A percentile compares a stretch with the other conserved stretches of the same genome.
Evolutionary conservation across 331 rosid species (phyloP).

Genomic region (Rhamnella rubrinervis): DNA sequence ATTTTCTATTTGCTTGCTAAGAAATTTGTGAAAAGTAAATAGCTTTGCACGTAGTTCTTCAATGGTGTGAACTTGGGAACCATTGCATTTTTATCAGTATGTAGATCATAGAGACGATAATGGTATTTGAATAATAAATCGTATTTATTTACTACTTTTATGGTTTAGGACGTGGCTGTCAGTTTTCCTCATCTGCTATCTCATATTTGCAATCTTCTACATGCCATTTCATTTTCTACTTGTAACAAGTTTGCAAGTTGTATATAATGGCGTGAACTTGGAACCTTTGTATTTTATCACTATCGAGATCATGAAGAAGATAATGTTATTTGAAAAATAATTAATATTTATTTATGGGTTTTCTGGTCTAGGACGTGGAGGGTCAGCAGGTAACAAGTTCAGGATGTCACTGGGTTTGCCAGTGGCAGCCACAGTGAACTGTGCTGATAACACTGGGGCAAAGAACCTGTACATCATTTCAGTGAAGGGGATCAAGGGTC

Average conservation of each 20-base stretch:
- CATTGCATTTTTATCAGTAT: too few relatives aligned
- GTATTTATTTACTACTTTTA: too few relatives aligned
- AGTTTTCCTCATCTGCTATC: not conserved
- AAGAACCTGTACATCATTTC: constrained; percentile 65
- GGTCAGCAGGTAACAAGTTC: constrained; percentile 65
- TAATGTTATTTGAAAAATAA: not conserved
- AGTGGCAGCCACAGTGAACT: constrained; percentile 66
- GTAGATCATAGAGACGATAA: too few relatives aligned
- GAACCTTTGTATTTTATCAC: too few relatives aligned
- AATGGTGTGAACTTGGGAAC: too few relatives aligned
- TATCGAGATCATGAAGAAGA: not conserved
- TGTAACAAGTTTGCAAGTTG: too few relatives aligned
- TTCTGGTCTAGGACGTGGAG: constrained; percentile 56
- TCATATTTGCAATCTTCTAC: not conserved
- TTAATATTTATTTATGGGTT: not conserved
- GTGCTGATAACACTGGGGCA: constrained; percentile 63
- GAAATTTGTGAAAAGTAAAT: too few relatives aligned
- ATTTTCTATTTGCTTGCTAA: not conserved
- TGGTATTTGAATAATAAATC: too few relatives aligned
- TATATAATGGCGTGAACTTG: too few relatives aligned
- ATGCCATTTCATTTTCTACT: not conserved
- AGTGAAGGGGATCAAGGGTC: constrained; percentile 61
- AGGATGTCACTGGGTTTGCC: constrained; percentile 73
- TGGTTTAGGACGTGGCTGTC: constrained; percentile 8
- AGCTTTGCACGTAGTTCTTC: too few relatives aligned